Evolutionary conservation across 208 protist genomes (phyloP).

Genomic region (Polymyxa betae): DNA sequence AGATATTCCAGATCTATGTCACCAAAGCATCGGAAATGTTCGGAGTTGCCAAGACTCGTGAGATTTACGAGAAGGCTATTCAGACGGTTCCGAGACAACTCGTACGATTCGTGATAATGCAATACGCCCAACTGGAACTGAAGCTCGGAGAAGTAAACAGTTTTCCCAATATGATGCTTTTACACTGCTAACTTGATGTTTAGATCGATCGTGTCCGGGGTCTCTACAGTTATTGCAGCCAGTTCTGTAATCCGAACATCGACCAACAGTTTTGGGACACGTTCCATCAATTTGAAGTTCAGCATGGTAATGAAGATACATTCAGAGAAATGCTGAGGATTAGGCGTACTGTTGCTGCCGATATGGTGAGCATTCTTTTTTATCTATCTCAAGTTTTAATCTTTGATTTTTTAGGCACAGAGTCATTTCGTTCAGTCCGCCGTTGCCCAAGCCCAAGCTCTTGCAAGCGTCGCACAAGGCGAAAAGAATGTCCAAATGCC

Average conservation of each 20-base stretch:
- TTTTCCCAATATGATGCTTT: background rate
- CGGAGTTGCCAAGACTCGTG: slow-evolving; percentile 80
- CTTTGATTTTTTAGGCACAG: background rate
- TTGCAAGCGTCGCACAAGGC: background rate
- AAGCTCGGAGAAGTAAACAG: slow-evolving; percentile 77
- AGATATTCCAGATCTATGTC: slow-evolving; percentile 77
- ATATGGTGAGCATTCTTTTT: slow-evolving; percentile 56
- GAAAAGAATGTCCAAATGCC: background rate
- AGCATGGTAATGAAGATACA: slow-evolving; percentile 87
- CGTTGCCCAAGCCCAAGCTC: background rate
- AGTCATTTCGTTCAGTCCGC: background rate
- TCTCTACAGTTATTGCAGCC: slow-evolving; percentile 79
- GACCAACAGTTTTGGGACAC: slow-evolving; percentile 75
- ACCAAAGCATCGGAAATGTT: slow-evolving; percentile 76
- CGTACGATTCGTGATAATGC: slow-evolving; percentile 62
- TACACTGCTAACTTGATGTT: background rate
- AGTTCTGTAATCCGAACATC: slow-evolving; percentile 78
- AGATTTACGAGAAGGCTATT: slow-evolving; percentile 83
- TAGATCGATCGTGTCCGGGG: slow-evolving; percentile 82
- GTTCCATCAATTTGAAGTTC: slow-evolving; percentile 84
- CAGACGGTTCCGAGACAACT: slow-evolving; percentile 69
- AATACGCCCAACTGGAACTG: slow-evolving; percentile 81
- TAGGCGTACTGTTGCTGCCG: slow-evolving; percentile 75
- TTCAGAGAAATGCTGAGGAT: slow-evolving; percentile 86
- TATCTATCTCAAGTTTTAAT: background rate